These are phyloP conservation scores for Neopestalotiopsis sp. DNA, from an alignment of 2,329 filamentous ascomycete species.

Conservation along the genomic window DNA sequence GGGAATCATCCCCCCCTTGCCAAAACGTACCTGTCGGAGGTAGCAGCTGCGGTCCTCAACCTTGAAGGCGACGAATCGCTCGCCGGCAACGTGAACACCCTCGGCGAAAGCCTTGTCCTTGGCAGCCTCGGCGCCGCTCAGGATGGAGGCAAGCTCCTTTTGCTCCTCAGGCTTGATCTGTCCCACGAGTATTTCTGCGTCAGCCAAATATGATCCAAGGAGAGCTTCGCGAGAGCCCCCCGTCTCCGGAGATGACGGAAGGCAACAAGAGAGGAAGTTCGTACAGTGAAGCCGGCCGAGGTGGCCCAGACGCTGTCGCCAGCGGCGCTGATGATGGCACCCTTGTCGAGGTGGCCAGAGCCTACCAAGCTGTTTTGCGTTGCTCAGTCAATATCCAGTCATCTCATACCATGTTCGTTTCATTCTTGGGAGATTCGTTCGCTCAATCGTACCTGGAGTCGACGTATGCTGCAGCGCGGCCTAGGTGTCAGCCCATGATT, in stretches of 20 bases:
- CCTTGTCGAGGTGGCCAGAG: slow-evolving; percentile 81
- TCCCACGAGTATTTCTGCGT: slow-evolving; percentile 35
- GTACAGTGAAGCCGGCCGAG: slow-evolving; percentile 75
- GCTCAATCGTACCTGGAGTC: slow-evolving; percentile 59
- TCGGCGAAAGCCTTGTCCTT: slow-evolving; percentile 72
- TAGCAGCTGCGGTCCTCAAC: slow-evolving; percentile 82
- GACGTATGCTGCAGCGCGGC: slow-evolving; percentile 56
- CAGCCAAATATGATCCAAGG: slow-evolving; percentile 1
- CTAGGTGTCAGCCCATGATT: slow-evolving; percentile 30
- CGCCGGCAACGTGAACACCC: slow-evolving; percentile 77
- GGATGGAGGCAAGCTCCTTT: slow-evolving; percentile 60
- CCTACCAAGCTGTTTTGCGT: slow-evolving; percentile 71
- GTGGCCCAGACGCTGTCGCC: slow-evolving; percentile 83
- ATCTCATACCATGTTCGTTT: background rate
- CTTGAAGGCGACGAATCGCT: slow-evolving; percentile 79
- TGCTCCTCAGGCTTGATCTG: slow-evolving; percentile 66
- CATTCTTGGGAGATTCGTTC: background rate
- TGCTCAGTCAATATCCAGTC: slow-evolving; percentile 2
- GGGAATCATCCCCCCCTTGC: too few species aligned
- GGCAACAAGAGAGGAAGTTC: slow-evolving; percentile 28
- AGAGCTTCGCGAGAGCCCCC: background rate
- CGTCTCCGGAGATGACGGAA: background rate
- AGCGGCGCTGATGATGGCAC: slow-evolving; percentile 80
- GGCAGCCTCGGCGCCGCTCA: slow-evolving; percentile 50
- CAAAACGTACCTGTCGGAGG: slow-evolving; percentile 75